phyloP scores from a whole-genome alignment of 2,329 filamentous ascomycete species.

The Cordyceps sp. region DNA sequence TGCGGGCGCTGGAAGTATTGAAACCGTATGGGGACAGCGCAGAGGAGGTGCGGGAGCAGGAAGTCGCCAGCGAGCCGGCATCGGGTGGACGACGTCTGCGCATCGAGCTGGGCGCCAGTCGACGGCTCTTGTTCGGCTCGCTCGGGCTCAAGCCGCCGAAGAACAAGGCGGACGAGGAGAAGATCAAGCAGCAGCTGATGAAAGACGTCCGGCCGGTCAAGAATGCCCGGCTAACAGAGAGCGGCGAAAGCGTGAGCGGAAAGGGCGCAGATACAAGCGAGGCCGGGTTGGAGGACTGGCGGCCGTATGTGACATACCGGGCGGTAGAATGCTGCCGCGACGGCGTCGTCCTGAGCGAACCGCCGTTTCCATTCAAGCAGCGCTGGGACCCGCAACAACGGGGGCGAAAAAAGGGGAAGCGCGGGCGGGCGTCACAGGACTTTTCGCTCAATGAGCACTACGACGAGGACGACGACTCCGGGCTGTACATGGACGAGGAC shows the following conservation, averaged over 20 bases:
- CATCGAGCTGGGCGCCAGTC: conserved; percentile 39
- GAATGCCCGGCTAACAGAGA: conserved; percentile 16
- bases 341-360: conserved; percentile 49
- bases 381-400: conserved; percentile 69
- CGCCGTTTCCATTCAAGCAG: conserved; percentile 81
- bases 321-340: conserved; percentile 77
- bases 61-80: neutral
- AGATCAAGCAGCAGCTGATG: conserved; percentile 41
- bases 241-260: too few species aligned
- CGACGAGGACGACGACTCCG: conserved; percentile 13
- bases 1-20: conserved; percentile 10
- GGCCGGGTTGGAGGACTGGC: conserved; percentile 39
- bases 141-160: conserved; percentile 54
- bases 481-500: conserved; percentile 15
- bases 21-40: too few species aligned
- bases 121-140: conserved; percentile 55
- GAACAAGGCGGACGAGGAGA: conserved; percentile 49
- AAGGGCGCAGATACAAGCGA: conserved; percentile 4
- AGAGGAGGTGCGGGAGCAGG: too few species aligned
- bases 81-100: conserved; percentile 2
- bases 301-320: conserved; percentile 52
- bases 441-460: conserved; percentile 11
- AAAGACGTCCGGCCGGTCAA: conserved; percentile 28
- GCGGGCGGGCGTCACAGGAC: conserved; percentile 28
- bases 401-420: conserved; percentile 23